Conservation (phyloP, 768 basidiomycete species). For the Mycena indigotica region DNA sequence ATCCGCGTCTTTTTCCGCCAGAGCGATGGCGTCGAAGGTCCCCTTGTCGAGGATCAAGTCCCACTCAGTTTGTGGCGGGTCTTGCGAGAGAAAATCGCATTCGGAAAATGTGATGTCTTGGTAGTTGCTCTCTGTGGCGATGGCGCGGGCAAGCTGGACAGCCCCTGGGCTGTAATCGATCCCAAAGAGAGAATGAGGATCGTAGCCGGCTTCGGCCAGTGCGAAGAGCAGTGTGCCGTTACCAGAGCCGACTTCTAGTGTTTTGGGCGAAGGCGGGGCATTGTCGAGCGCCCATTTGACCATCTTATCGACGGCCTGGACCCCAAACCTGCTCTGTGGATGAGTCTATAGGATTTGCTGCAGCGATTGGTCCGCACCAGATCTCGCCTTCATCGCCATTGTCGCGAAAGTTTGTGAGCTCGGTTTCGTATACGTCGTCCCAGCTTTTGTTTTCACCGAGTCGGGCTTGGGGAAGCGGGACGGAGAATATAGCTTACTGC, state of each 20-base stretch:
- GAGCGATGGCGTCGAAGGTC: conserved; percentile 84
- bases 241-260: conserved; percentile 80
- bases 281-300: conserved; percentile 67
- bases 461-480: neutral
- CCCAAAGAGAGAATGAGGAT: conserved; percentile 52
- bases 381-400: conserved; percentile 84
- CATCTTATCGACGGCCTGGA: conserved; percentile 77
- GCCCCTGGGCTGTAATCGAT: conserved; percentile 81
- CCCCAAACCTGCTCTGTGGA: conserved; percentile 65
- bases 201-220: conserved; percentile 68
- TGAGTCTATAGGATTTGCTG: neutral
- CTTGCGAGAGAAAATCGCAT: conserved; percentile 67
- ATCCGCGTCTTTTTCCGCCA: conserved; percentile 58
- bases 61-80: conserved; percentile 57
- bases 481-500: conserved; percentile 52
- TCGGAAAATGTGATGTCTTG: conserved; percentile 53
- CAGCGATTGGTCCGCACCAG: conserved; percentile 51
- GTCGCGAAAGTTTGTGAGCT: conserved; percentile 73
- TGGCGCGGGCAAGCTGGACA: conserved; percentile 59
- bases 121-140: conserved; percentile 50
- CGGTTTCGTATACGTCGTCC: conserved; percentile 74
- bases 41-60: conserved; percentile 84
- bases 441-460: conserved; percentile 49
- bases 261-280: conserved; percentile 52
- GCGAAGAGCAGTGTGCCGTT: conserved; percentile 79